These are phyloP conservation scores for Candida nemodendra DNA, from an alignment of 805 yeast species.

Conservation along the genomic window DNA sequence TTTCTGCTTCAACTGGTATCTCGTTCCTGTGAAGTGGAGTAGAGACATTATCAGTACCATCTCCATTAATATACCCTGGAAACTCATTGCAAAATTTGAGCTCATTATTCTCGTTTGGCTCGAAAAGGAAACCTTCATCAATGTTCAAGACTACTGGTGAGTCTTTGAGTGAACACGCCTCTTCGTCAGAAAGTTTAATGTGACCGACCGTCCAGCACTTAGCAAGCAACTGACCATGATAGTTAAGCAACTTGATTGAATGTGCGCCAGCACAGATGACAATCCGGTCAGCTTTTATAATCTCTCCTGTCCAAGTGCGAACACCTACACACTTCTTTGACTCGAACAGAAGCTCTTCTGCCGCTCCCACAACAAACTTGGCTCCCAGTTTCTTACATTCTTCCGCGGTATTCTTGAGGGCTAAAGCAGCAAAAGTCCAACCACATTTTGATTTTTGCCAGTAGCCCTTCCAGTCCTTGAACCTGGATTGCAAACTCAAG, in stretches of 20 bases:
- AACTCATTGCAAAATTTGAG: too few relatives aligned
- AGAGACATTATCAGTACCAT: constrained; percentile 16
- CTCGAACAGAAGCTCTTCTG: neutral
- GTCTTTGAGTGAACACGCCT: constrained; percentile 15
- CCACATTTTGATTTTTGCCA: neutral
- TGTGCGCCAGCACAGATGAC: constrained; percentile 36
- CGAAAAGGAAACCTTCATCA: neutral
- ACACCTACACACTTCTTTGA: too few relatives aligned
- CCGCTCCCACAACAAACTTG: neutral
- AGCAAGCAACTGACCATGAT: constrained; percentile 27
- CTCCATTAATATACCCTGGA: constrained; percentile 36
- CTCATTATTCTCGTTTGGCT: neutral
- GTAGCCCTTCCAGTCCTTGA: too few relatives aligned
- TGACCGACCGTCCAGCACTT: constrained; percentile 35
- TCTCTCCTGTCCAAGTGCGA: neutral
- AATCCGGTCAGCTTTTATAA: constrained; percentile 15
- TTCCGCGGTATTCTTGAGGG: neutral
- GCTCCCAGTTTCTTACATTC: neutral
- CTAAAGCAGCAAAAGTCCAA: neutral
- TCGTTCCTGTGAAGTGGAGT: constrained; percentile 31
- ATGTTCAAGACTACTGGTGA: neutral
- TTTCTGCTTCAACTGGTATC: constrained; percentile 35
- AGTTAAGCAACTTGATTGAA: constrained; percentile 30
- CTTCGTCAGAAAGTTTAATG: constrained; percentile 32
- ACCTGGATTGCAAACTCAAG: too few relatives aligned